These are phyloP conservation scores for Aspergillus sp. DNA, from an alignment of 2,329 filamentous ascomycete species.

Conservation along the genomic window DNA sequence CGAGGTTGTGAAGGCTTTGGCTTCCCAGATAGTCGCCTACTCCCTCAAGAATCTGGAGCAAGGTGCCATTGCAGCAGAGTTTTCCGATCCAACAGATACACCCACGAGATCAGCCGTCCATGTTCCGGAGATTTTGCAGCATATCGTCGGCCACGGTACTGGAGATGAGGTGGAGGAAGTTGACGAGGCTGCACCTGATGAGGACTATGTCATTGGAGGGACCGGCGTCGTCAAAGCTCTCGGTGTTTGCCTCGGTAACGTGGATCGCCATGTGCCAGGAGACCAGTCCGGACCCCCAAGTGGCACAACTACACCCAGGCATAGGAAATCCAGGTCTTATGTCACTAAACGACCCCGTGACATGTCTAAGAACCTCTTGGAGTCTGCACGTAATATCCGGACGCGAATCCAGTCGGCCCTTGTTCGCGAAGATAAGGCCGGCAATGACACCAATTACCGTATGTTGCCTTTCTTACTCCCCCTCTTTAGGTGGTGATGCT, in stretches of 20 bases:
- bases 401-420: slow-evolving; percentile 80
- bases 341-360: slow-evolving; percentile 73
- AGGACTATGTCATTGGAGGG: slow-evolving; percentile 94
- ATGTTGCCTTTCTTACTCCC: slow-evolving; percentile 45
- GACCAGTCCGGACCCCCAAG: slow-evolving; percentile 49
- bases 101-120: slow-evolving; percentile 52
- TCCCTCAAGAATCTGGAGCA: slow-evolving; percentile 88
- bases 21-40: slow-evolving; percentile 93
- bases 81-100: slow-evolving; percentile 47
- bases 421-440: slow-evolving; percentile 68
- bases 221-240: slow-evolving; percentile 94
- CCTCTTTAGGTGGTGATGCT: not conserved
- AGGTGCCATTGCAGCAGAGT: slow-evolving; percentile 66
- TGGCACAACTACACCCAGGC: slow-evolving; percentile 56
- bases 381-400: slow-evolving; percentile 86
- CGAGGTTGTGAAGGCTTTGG: slow-evolving; percentile 87
- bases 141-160: slow-evolving; percentile 75
- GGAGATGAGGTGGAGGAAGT: slow-evolving; percentile 57
- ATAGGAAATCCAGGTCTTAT: slow-evolving; percentile 51
- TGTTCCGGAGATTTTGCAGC: slow-evolving; percentile 81
- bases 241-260: slow-evolving; percentile 84
- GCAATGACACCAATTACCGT: slow-evolving; percentile 77
- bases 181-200: slow-evolving; percentile 72
- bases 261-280: slow-evolving; percentile 55
- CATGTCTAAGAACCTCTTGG: slow-evolving; percentile 87